These are phyloP conservation scores for Phyllostachys edulis DNA, from an alignment of 176 grass and related monocot species.

Conservation along the genomic window DNA sequence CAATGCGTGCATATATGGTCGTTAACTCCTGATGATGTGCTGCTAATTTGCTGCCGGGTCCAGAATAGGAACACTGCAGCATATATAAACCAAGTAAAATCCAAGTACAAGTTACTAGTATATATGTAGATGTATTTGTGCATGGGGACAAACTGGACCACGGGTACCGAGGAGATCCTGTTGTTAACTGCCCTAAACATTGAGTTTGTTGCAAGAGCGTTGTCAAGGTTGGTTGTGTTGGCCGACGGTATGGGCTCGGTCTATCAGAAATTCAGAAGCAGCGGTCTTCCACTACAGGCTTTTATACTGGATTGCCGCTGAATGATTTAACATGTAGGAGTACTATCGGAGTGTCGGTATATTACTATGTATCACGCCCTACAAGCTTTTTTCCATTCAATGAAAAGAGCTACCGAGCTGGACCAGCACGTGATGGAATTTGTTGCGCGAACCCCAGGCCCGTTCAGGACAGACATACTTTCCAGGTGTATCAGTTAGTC, in stretches of 20 bases:
- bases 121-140: neutral
- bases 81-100: neutral
- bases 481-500: too few species aligned
- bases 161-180: neutral
- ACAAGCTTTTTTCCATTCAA: neutral
- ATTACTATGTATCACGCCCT: neutral
- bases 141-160: neutral
- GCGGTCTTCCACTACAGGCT: neutral
- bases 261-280: neutral
- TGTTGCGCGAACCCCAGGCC: neutral
- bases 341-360: neutral
- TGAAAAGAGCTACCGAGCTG: neutral
- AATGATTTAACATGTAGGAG: neutral
- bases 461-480: neutral
- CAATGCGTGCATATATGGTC: neutral
- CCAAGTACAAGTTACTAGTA: neutral
- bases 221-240: constrained; percentile 19
- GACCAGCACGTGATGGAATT: constrained; percentile 6
- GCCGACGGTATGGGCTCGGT: neutral
- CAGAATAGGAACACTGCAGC: too few species aligned
- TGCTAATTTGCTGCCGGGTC: neutral
- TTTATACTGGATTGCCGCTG: neutral
- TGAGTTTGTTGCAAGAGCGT: constrained; percentile 28
- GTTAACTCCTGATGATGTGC: neutral
- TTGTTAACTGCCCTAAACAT: neutral